Evolutionary conservation across 306 rosid species (phyloP).

Genomic region (Malus sieversii): DNA sequence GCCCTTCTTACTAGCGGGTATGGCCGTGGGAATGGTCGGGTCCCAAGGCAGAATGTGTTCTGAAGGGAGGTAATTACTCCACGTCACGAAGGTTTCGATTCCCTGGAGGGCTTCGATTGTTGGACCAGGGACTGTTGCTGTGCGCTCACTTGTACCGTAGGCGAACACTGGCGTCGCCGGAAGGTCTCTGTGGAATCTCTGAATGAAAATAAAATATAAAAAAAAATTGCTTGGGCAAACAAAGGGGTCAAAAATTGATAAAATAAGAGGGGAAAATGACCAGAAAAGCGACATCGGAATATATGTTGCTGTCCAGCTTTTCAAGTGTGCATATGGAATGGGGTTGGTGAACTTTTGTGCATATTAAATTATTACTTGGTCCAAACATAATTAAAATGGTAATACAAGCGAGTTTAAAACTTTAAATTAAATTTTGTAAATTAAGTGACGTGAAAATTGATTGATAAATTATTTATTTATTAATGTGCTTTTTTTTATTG

Average conservation of each 20-base stretch:
- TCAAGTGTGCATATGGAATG: background rate
- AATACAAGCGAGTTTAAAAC: no score
- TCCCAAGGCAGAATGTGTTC: slow-evolving; percentile 82
- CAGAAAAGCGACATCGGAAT: background rate
- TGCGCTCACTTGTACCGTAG: slow-evolving; percentile 30
- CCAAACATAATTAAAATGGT: background rate
- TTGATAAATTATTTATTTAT: no score
- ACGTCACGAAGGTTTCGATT: slow-evolving; percentile 44
- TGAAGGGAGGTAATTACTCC: slow-evolving; percentile 65
- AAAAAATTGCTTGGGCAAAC: background rate
- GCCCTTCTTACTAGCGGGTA: slow-evolving; percentile 26
- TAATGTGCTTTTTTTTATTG: no score
- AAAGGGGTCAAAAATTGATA: background rate
- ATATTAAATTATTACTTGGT: background rate
- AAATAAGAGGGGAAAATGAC: background rate
- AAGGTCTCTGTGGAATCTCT: slow-evolving; percentile 80
- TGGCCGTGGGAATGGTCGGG: slow-evolving; percentile 61
- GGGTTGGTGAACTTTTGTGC: background rate
- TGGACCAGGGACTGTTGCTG: slow-evolving; percentile 78
- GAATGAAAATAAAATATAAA: background rate
- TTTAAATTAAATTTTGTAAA: no score
- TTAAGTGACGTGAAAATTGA: no score
- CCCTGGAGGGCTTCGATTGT: slow-evolving; percentile 59
- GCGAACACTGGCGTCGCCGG: slow-evolving; percentile 63
- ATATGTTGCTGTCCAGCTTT: background rate